Evolutionary conservation across 2,329 filamentous ascomycete genomes (phyloP).

Genomic region (Curvularia eragrostidis): DNA sequence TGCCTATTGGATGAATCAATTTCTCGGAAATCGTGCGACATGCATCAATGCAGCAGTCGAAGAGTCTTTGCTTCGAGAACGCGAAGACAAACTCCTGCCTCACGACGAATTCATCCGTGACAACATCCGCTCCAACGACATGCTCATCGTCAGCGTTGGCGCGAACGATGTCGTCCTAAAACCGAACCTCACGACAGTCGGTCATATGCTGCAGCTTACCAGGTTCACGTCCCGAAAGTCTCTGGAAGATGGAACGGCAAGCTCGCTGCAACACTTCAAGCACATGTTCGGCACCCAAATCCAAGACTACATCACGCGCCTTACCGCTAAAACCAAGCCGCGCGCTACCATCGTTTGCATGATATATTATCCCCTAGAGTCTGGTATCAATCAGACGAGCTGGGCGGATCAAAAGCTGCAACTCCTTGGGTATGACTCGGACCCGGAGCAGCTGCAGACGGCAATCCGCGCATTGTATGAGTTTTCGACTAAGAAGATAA

Average conservation of each 20-base stretch:
- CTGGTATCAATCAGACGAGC: constrained; percentile 32
- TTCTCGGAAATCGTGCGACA: constrained; percentile 41
- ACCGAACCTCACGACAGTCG: constrained; percentile 36
- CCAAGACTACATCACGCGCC: constrained; percentile 35
- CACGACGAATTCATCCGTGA: constrained; percentile 48
- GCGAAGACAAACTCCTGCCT: constrained; percentile 33
- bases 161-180: constrained; percentile 47
- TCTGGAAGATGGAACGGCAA: constrained; percentile 35
- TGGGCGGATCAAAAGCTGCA: constrained; percentile 46
- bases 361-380: constrained; percentile 50
- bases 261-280: constrained; percentile 42
- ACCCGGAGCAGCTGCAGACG: constrained; percentile 41
- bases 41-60: constrained; percentile 48
- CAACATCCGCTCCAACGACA: constrained; percentile 39
- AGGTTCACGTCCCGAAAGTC: constrained; percentile 36
- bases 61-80: constrained; percentile 44
- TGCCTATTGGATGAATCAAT: constrained; percentile 48
- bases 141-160: constrained; percentile 48
- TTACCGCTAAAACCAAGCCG: constrained; percentile 41
- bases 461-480: constrained; percentile 45
- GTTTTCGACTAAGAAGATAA: constrained; percentile 37
- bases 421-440: constrained; percentile 40
- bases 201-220: constrained; percentile 43
- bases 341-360: constrained; percentile 47
- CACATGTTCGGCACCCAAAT: constrained; percentile 39